Evolutionary conservation across 169 alveolate species (phyloP), one percentile per base, ranked within the genome.

Genomic region (Plasmodium ovale): DNA sequence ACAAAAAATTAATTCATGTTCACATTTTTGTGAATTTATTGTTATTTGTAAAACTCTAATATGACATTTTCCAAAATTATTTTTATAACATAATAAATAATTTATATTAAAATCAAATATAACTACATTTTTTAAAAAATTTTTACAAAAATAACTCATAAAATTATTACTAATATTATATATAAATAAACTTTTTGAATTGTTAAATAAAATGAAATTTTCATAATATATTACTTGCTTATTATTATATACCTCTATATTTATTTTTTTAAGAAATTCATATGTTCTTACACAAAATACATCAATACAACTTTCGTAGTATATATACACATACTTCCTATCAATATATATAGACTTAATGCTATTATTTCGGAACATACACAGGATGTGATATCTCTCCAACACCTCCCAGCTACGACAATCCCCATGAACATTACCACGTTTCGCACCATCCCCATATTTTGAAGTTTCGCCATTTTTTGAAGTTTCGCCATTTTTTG

Each of bases 1-100:
- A 54, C 91, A 85, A 56, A 85, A 85, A 85, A 85, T 85, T 69
- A 85, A 85, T 58, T 85, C 91, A 71, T 85, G 91, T 54, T 67
- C 54, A 56, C 74, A 85, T 29, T 54, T 56, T 35, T 67, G 56
- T 14, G 72, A 44, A 70, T 85, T 60, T 33, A 58, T 70, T 56
- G 21, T 37, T 35, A 85, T 85, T 44, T 85, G 72, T 67, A 85
- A 23, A 70, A 85, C 91, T 10, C 91, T 62, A 37, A 85, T 85
- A 47, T 85, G 91, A 60, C 91, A 85, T 85, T 85, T 85, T 19
- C 91, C 91, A 72, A 85, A 85, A 85, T 58, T 69, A 14, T 56
- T 85, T 62, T 85, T 85, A 59, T 85, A 85, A 51, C 91, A 85
- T 47, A 85, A 68, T 27, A 85, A 71, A 64, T 85, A 85, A 70